Evolutionary conservation across 148 eudicot genomes (phyloP).

Genomic region (Rhododendron vialii): DNA sequence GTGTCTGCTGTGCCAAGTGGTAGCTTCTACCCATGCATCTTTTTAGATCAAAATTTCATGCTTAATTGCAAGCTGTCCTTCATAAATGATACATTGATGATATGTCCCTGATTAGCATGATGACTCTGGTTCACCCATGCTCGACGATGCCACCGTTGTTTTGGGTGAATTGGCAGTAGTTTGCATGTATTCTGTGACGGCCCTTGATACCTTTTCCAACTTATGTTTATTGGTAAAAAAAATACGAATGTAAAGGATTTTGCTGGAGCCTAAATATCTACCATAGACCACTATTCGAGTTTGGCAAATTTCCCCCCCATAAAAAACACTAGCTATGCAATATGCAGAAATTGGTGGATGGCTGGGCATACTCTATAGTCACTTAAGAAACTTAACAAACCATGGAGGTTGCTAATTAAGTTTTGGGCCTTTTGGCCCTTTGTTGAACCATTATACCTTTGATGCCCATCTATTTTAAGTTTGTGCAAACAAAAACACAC

Average conservation of each 20-base stretch:
- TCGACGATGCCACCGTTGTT: background rate
- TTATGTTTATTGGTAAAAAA: background rate
- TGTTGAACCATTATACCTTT: conserved; percentile 1
- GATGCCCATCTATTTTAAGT: background rate
- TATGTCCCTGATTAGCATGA: background rate
- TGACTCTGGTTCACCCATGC: background rate
- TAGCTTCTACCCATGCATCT: background rate
- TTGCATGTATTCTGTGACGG: background rate
- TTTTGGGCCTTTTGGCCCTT: background rate
- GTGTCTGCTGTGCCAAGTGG: background rate
- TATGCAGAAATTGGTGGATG: background rate
- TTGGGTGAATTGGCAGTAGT: background rate
- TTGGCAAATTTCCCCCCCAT: background rate
- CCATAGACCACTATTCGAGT: background rate
- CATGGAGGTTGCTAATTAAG: background rate
- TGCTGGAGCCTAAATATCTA: background rate
- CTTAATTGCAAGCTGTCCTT: background rate
- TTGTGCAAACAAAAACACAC: background rate
- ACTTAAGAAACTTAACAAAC: background rate
- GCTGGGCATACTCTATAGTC: background rate
- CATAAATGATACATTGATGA: background rate
- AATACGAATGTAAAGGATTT: background rate
- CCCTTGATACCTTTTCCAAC: background rate
- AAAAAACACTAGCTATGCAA: background rate
- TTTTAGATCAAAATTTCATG: background rate